These are phyloP conservation scores for Botrytis aclada DNA, from an alignment of 2,329 filamentous ascomycete species.

Conservation along the genomic window DNA sequence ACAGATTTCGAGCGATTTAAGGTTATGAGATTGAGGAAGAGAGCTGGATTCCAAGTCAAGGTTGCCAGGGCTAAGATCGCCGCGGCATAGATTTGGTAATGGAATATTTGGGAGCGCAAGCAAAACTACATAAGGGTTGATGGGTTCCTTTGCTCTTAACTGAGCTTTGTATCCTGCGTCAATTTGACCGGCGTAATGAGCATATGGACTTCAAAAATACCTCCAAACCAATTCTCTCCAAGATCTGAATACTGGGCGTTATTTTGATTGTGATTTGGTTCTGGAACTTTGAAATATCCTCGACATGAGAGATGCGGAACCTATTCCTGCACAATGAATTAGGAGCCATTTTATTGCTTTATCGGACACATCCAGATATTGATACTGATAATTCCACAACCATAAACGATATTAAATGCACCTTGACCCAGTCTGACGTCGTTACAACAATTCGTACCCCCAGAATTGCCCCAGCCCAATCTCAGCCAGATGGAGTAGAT, in stretches of 20 bases:
- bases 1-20: conserved; percentile 99
- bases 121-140: conserved; percentile 51
- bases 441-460: not conserved
- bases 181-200: conserved; percentile 61
- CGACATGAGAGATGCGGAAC: not conserved
- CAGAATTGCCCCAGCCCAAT: not conserved
- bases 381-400: conserved; percentile 10
- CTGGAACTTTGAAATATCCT: conserved; percentile 18
- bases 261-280: conserved; percentile 15
- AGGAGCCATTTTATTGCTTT: conserved; percentile 1
- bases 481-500: not conserved
- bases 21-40: conserved; percentile 99
- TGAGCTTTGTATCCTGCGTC: conserved; percentile 64
- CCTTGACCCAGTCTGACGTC: conserved; percentile 11
- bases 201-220: conserved; percentile 57
- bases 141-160: conserved; percentile 56
- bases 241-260: conserved; percentile 10
- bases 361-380: conserved; percentile 1
- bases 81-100: conserved; percentile 53
- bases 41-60: conserved; percentile 96
- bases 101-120: conserved; percentile 43
- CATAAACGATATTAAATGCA: conserved; percentile 5
- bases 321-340: not conserved
- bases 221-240: conserved; percentile 16
- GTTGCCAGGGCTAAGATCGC: conserved; percentile 91